Percentiles rank a stretch among this genome's conserved stretches.
These are phyloP conservation scores for Pseudopithomyces maydicus DNA, from an alignment of 2,329 filamentous ascomycete species.

Conservation along the genomic window DNA sequence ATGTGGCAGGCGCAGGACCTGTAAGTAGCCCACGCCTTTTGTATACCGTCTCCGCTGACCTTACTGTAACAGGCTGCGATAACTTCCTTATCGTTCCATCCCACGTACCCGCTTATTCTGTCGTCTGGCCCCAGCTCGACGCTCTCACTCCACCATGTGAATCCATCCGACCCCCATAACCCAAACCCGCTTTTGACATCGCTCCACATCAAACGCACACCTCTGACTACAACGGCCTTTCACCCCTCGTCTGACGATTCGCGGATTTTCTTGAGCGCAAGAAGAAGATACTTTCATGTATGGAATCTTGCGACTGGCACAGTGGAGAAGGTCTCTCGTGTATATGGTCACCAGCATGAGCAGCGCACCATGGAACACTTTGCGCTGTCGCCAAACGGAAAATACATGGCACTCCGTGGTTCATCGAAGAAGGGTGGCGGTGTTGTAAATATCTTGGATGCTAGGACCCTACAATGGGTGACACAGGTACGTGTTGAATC, in stretches of 20 bases:
- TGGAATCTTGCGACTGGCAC: slow-evolving; percentile 86
- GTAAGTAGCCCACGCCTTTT: slow-evolving; percentile 45
- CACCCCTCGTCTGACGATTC: slow-evolving; percentile 69
- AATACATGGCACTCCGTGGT: slow-evolving; percentile 82
- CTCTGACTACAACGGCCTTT: slow-evolving; percentile 85
- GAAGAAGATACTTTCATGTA: slow-evolving; percentile 88
- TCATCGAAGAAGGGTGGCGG: slow-evolving; percentile 85
- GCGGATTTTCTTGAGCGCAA: slow-evolving; percentile 85
- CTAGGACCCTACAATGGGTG: slow-evolving; percentile 83
- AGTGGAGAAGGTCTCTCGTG: slow-evolving; percentile 79
- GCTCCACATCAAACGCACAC: slow-evolving; percentile 81
- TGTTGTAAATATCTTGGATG: slow-evolving; percentile 82
- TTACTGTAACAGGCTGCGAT: slow-evolving; percentile 64
- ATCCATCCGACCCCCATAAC: slow-evolving; percentile 68
- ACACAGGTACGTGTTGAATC: slow-evolving; percentile 82
- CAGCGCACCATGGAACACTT: slow-evolving; percentile 92
- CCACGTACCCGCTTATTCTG: slow-evolving; percentile 82
- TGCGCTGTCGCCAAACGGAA: slow-evolving; percentile 82
- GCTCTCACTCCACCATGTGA: slow-evolving; percentile 87
- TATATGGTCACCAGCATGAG: slow-evolving; percentile 77
- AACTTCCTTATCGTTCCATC: slow-evolving; percentile 86
- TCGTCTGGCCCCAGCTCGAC: slow-evolving; percentile 87
- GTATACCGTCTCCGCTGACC: slow-evolving; percentile 17
- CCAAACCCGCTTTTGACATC: slow-evolving; percentile 91
- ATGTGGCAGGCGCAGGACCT: slow-evolving; percentile 78